These are phyloP conservation scores for Cryptococcus amylolentus DNA, from an alignment of 1,284 basidiomycete genomes.

Conservation along the genomic window DNA sequence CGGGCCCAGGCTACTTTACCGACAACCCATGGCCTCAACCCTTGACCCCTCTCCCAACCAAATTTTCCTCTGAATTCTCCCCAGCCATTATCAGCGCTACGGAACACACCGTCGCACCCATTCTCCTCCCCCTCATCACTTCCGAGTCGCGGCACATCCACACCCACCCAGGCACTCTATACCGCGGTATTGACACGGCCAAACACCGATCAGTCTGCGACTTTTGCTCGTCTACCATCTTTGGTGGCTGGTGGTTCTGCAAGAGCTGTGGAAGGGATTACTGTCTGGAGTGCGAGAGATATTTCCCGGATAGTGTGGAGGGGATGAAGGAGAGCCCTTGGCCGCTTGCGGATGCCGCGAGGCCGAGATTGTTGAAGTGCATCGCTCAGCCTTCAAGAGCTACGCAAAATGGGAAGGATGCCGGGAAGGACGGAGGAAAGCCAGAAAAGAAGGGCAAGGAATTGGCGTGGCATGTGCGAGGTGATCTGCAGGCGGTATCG, in stretches of 20 bases:
- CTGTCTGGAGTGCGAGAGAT: constrained; percentile 75
- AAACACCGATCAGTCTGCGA: constrained; percentile 51
- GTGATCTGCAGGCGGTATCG: constrained; percentile 73
- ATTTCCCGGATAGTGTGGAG: constrained; percentile 62
- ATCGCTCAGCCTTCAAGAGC: constrained; percentile 2
- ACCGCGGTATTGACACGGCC: not conserved
- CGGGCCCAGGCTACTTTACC: constrained; percentile 37
- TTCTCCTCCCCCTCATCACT: constrained; percentile 65
- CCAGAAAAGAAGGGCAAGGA: not conserved
- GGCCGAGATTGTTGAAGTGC: constrained; percentile 31
- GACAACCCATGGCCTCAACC: constrained; percentile 25
- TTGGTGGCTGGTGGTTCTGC: constrained; percentile 85
- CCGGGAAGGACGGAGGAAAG: constrained; percentile 5
- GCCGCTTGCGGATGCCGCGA: constrained; percentile 51
- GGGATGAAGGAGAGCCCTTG: constrained; percentile 50
- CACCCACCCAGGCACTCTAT: not conserved
- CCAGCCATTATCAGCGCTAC: constrained; percentile 28
- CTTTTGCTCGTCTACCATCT: constrained; percentile 87
- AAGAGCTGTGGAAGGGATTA: constrained; percentile 82
- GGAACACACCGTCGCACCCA: constrained; percentile 60
- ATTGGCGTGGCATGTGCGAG: constrained; percentile 28
- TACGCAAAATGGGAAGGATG: not conserved
- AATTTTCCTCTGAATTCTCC: constrained; percentile 39
- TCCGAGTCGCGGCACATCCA: constrained; percentile 66
- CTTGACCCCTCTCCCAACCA: constrained; percentile 31